Conservation (phyloP, 331 rosid genomes). For the Stylosanthes scabra region DNA sequence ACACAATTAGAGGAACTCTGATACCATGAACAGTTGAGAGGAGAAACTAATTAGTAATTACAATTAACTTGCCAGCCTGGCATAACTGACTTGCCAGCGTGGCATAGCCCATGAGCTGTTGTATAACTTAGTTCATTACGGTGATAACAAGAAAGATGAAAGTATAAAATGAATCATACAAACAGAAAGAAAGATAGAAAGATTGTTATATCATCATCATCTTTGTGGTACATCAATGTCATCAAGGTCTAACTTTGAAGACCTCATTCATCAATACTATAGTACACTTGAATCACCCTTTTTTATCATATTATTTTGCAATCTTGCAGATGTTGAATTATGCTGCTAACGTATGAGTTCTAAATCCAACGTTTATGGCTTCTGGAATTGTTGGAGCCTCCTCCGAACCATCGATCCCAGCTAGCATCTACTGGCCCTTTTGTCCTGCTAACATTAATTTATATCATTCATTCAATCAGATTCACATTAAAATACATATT, state of each 20-base stretch:
- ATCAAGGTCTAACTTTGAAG: too few relatives aligned
- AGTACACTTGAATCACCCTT: background rate
- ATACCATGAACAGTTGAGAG: too few relatives aligned
- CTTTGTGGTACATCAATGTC: too few relatives aligned
- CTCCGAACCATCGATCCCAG: constrained; percentile 82
- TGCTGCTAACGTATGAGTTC: background rate
- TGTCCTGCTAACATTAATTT: constrained; percentile 42
- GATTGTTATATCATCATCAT: background rate
- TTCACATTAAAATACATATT: background rate
- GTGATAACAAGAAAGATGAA: background rate
- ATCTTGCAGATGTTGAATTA: constrained; percentile 3
- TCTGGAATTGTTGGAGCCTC: constrained; percentile 61
- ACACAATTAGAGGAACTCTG: too few relatives aligned
- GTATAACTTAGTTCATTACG: too few relatives aligned
- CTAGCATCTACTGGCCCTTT: constrained; percentile 49
- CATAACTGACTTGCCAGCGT: too few relatives aligned
- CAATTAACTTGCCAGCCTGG: too few relatives aligned
- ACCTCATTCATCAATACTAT: background rate
- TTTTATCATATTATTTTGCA: background rate
- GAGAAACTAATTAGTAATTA: too few relatives aligned
- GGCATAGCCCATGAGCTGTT: too few relatives aligned
- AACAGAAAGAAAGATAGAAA: background rate
- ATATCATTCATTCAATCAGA: background rate
- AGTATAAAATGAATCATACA: background rate
- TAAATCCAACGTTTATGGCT: constrained; percentile 70